Evolutionary conservation across 1,284 basidiomycete species (phyloP), one percentile per base, ranked within the genome.

Genomic region (Ustilago cynodontis): DNA sequence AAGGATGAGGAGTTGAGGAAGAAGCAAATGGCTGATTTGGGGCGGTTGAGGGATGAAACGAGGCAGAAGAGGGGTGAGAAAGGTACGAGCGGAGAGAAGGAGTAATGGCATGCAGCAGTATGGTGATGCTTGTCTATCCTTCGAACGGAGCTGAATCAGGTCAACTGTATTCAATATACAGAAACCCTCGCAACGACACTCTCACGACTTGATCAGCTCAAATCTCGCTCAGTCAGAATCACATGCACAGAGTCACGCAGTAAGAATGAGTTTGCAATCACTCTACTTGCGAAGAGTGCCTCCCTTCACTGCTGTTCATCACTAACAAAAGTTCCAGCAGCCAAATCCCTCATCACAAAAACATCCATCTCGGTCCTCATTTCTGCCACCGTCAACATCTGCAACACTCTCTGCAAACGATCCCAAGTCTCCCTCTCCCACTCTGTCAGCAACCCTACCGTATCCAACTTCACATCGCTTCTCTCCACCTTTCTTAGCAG

Each of bases 21-120:
- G 71, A 87, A 87, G 60, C 92, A 97, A 86, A 93, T 95, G 93
- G 92, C 93, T 56, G 91, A 91, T 56, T 86, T 98, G 16, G 90
- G 89, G 51, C 85, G 87, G 9, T 88, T 89, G 13, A 88, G 93
- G 43, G 88, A 89, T 24, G 93, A 95, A 83, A 98, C 95, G 1
- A 90, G 90, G 77, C 87, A 87, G 62, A 89, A 88, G 5, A 88
- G 94, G 18, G 26, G 13, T 7, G 20, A 43, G 41, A 43, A 35
- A 28, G 22, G 35, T 16, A 33, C 55, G 41, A 1, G 26, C 26
- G 28, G 31, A 14, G 14, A 37, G 35, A 9, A 14, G 35, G 35
- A 37, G n/a, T n/a, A n/a, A n/a, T n/a, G 14, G 35, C 14, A 8
- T 10, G 14, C 35, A 9, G 9, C 35, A 37, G 35, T 37, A 37